Evolutionary conservation across 331 rosid genomes (phyloP).

Genomic region (Malus hybrid): DNA sequence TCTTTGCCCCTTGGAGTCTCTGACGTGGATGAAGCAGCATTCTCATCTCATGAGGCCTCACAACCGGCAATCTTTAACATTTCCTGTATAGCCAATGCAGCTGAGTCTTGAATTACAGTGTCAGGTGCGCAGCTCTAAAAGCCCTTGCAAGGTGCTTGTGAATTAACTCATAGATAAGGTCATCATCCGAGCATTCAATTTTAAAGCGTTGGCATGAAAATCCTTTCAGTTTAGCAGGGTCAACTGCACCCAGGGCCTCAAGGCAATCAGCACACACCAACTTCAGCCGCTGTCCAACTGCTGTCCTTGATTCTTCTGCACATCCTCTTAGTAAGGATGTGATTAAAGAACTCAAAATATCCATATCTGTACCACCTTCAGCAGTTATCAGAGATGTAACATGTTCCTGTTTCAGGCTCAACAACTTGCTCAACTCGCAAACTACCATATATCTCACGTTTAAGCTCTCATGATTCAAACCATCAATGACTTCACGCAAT

Average conservation of each 20-base stretch:
- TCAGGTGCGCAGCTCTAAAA: conserved; percentile 94
- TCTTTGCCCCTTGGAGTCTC: conserved; percentile 32
- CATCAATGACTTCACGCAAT: conserved; percentile 63
- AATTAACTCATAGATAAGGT: conserved; percentile 86
- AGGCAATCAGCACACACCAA: conserved; percentile 97
- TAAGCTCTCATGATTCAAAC: conserved; percentile 91
- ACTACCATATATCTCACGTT: conserved; percentile 92
- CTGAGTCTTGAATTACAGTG: conserved; percentile 93
- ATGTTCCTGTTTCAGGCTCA: conserved; percentile 71
- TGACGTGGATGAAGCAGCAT: conserved; percentile 44
- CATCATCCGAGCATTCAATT: conserved; percentile 96
- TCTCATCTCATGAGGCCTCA: conserved; percentile 81
- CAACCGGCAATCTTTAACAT: conserved; percentile 94
- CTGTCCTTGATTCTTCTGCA: conserved; percentile 81
- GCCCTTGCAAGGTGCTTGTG: conserved; percentile 94
- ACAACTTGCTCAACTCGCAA: conserved; percentile 71
- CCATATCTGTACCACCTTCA: conserved; percentile 76
- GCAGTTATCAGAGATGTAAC: conserved; percentile 63
- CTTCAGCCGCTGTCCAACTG: conserved; percentile 84
- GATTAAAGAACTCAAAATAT: conserved; percentile 77
- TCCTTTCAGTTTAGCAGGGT: conserved; percentile 90
- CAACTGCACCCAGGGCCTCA: conserved; percentile 95
- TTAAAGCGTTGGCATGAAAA: conserved; percentile 74
- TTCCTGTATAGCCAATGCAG: conserved; percentile 97
- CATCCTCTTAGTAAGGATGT: conserved; percentile 80